Evolutionary conservation across 75 land plant species (phyloP).

Genomic region (Pseudotsuga menziesii): DNA sequence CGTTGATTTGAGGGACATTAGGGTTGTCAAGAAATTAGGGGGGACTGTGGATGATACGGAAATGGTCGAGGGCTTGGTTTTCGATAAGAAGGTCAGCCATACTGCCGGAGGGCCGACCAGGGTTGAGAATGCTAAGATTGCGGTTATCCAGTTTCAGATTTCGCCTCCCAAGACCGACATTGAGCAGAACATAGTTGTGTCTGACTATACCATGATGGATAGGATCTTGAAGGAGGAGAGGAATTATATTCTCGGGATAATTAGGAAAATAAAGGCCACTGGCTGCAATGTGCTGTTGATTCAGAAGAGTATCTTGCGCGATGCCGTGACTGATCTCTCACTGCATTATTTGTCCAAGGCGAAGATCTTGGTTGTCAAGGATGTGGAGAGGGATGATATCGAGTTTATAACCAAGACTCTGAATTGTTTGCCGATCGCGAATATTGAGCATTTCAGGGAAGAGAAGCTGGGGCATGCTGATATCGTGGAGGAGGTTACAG

Average conservation of each 20-base stretch:
- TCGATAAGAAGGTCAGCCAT: constrained; percentile 90
- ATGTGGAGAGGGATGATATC: constrained; percentile 95
- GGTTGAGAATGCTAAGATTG: constrained; percentile 88
- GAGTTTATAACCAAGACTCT: constrained; percentile 95
- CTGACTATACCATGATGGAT: constrained; percentile 96
- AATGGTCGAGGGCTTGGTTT: constrained; percentile 78
- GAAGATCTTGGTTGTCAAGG: constrained; percentile 93
- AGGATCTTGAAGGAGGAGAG: constrained; percentile 94
- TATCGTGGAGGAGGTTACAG: constrained; percentile 79
- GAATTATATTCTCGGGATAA: constrained; percentile 85
- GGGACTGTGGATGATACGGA: constrained; percentile 99
- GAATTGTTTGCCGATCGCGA: constrained; percentile 91
- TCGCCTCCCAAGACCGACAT: constrained; percentile 98
- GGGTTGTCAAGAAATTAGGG: constrained; percentile 84
- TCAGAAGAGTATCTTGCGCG: constrained; percentile 92
- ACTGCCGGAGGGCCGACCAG: constrained; percentile 91
- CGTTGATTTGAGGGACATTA: constrained; percentile 77
- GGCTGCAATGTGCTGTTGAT: constrained; percentile 96
- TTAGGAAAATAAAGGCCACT: constrained; percentile 89
- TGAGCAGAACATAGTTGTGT: constrained; percentile 93
- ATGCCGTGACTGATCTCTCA: constrained; percentile 94
- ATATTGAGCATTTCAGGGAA: constrained; percentile 90
- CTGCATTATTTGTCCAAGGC: constrained; percentile 93
- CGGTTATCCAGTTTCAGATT: constrained; percentile 93
- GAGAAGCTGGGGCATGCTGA: constrained; percentile 93